Evolutionary conservation across 2,329 filamentous ascomycete species (phyloP).

Genomic region (Apiospora koreana): DNA sequence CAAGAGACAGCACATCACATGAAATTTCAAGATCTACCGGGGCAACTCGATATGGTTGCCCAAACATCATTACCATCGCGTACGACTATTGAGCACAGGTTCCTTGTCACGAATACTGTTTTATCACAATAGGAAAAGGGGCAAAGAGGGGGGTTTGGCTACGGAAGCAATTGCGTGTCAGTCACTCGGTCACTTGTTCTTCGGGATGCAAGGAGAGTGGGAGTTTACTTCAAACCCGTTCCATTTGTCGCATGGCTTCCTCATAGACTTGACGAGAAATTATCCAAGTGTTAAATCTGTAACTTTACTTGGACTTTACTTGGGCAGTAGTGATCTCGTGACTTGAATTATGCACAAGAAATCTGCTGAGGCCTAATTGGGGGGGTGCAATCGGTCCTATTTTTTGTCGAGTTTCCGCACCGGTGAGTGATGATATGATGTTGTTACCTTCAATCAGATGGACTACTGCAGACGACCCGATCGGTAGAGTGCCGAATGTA

Average conservation of each 20-base stretch:
- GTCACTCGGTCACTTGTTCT: background rate
- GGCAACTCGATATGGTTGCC: constrained; percentile 1
- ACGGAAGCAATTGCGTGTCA: background rate
- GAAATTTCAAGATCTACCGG: background rate
- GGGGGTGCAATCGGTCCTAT: background rate
- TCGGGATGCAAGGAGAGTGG: background rate
- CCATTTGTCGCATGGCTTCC: background rate
- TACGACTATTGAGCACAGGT: background rate
- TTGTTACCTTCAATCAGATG: background rate
- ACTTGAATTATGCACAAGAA: background rate
- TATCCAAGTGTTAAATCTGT: background rate
- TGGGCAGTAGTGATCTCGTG: background rate
- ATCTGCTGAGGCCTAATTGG: background rate
- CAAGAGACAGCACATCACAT: background rate
- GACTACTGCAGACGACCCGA: background rate
- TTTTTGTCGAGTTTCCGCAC: background rate
- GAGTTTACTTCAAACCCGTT: background rate
- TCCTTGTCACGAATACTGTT: background rate
- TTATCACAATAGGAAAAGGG: background rate
- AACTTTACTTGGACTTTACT: background rate
- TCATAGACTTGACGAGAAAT: background rate
- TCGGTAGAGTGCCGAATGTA: background rate
- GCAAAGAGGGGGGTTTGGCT: background rate
- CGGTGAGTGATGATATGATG: background rate
- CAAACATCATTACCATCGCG: background rate